Evolutionary conservation across 768 basidiomycete genomes (phyloP).

Genomic region (Tulasnella sp.): DNA sequence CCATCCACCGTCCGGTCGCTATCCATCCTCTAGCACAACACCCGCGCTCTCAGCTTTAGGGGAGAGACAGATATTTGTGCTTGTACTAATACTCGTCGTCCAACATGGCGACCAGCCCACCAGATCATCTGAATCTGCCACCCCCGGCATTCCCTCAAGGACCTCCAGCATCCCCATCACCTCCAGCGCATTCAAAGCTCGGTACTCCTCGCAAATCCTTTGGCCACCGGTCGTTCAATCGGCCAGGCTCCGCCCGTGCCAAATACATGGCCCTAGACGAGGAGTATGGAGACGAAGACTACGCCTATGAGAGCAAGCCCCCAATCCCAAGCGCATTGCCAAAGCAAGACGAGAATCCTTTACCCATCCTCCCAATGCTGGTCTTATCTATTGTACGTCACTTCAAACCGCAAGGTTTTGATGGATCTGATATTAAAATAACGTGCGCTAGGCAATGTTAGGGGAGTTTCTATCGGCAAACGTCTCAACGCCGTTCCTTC

Average conservation of each 20-base stretch:
- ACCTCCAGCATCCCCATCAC: conserved; percentile 21
- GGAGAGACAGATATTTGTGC: neutral
- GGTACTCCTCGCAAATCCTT: conserved; percentile 36
- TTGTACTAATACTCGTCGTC: neutral
- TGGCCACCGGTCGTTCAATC: conserved; percentile 28
- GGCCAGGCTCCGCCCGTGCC: conserved; percentile 4
- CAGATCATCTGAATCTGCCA: conserved; percentile 29
- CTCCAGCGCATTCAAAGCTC: conserved; percentile 17
- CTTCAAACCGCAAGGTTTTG: neutral
- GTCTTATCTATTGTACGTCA: conserved; percentile 84
- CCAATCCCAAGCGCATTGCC: conserved; percentile 76
- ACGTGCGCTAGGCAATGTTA: conserved; percentile 73
- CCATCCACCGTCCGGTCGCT: neutral
- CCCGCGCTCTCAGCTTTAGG: neutral
- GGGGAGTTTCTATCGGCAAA: conserved; percentile 95
- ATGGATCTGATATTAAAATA: conserved; percentile 28
- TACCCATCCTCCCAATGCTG: conserved; percentile 85
- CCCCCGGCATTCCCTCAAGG: conserved; percentile 37
- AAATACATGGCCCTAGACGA: conserved; percentile 18
- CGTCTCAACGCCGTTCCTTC: conserved; percentile 85
- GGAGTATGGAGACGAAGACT: conserved; percentile 39
- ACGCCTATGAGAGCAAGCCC: conserved; percentile 42
- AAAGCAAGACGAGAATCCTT: conserved; percentile 69
- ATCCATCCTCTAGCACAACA: conserved; percentile 1
- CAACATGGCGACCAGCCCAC: conserved; percentile 27